phyloP scores from a whole-genome alignment of 1,284 basidiomycete genomes.

The Polyporus tsugae region DNA sequence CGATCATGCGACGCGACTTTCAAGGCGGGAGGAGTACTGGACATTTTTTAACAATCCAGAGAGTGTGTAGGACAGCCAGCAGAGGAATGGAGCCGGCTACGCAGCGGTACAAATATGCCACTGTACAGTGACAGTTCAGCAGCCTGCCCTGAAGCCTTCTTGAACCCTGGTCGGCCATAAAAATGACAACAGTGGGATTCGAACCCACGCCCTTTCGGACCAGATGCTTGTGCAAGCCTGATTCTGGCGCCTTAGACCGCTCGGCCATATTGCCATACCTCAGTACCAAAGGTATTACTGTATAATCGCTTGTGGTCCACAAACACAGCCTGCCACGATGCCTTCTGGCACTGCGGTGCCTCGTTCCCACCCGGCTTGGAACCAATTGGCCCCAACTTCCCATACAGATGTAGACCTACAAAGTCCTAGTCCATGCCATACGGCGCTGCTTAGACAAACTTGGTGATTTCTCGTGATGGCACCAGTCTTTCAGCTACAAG shows the following conservation, averaged over 20 bases:
- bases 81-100: too few relatives aligned
- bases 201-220: slow-evolving; percentile 53
- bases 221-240: slow-evolving; percentile 36
- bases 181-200: slow-evolving; percentile 47
- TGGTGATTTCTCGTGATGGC: not conserved
- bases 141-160: slow-evolving; percentile 24
- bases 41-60: slow-evolving; percentile 12
- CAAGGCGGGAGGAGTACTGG: slow-evolving; percentile 4
- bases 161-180: too few relatives aligned
- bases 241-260: slow-evolving; percentile 37
- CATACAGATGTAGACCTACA: too few relatives aligned
- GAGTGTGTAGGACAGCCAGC: not conserved
- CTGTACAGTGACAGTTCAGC: too few relatives aligned
- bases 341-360: too few relatives aligned
- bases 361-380: too few relatives aligned
- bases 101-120: too few relatives aligned
- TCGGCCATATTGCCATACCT: slow-evolving; percentile 32
- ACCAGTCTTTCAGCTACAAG: not conserved
- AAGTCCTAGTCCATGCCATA: not conserved
- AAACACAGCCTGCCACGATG: too few relatives aligned
- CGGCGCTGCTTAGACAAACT: not conserved
- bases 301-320: not conserved
- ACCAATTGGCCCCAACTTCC: too few relatives aligned
- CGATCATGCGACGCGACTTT: slow-evolving; percentile 22
- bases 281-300: not conserved